Conservation (phyloP, 2,329 filamentous ascomycete genomes). For the Berkeleyomyces basicola region DNA sequence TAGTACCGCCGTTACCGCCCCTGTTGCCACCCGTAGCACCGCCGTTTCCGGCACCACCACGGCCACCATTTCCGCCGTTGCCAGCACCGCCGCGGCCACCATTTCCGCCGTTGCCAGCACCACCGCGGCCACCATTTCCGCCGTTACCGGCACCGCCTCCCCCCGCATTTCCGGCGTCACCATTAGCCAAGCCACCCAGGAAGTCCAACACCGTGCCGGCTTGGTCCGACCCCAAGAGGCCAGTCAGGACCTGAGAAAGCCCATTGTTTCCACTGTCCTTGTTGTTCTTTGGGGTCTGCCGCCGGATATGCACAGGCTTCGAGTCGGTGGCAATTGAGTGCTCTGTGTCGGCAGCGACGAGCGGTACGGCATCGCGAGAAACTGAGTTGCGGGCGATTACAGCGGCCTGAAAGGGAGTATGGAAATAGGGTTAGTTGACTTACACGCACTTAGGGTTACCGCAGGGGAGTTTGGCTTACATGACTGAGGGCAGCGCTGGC, state of each 20-base stretch:
- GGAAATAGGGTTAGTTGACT: background rate
- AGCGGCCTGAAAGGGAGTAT: background rate
- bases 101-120: background rate
- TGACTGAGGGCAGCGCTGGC: constrained; percentile 4
- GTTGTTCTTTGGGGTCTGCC: background rate
- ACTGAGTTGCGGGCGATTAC: background rate
- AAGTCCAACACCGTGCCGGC: background rate
- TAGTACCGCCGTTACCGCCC: background rate
- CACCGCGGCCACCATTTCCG: background rate
- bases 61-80: background rate
- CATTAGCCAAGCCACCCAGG: background rate
- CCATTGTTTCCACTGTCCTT: background rate
- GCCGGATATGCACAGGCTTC: background rate
- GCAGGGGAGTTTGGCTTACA: background rate
- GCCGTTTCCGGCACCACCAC: background rate
- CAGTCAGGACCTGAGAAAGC: background rate
- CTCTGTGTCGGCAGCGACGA: background rate
- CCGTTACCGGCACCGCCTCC: background rate
- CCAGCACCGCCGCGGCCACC: background rate
- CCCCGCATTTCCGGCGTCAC: background rate
- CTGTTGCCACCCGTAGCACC: background rate
- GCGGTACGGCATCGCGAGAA: background rate
- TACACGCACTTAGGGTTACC: background rate
- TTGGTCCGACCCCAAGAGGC: background rate
- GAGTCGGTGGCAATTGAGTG: background rate